Base-by-base conservation (phyloP, 768 basidiomycete genomes). In the Pleurotus giganteus region DNA sequence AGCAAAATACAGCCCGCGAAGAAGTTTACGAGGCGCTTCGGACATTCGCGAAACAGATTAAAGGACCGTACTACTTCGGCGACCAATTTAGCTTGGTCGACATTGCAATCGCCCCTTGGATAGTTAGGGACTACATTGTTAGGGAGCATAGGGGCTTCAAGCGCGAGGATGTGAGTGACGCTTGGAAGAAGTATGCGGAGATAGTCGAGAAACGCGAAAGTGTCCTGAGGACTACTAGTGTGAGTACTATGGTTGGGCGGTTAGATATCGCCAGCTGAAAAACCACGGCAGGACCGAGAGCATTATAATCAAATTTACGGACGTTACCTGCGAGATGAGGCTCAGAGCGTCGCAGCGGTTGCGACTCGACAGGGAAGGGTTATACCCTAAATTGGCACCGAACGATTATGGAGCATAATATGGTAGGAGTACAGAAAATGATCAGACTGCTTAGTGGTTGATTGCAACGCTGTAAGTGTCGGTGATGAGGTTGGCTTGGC, bases 1-100 rank as follows among this genome's bases (percentile, higher is more conserved):
- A 68, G 26, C 69, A 67, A 51, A 57, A 58, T 17, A 59, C 59
- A 31, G 61, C 62, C 15, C 62, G 63, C 11, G 63, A 71, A 46
- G 71, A 72, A 45, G 47, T 66, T 9, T 63, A 66, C 43, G 61
- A 59, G 11, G 66, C 67, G 11, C 60, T 72, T 21, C 60, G 63
- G 36, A 68, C 66, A 54, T 67, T 66, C 26, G 77, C 57, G n/a
- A 58, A 62, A 26, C 59, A 68, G 32, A 61, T 71, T 26, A 69
- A 69, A 50, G 83, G 79, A 4, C 82, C 82, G 11, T 86, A 77
- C 61, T 87, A 84, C 65, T 63, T 76, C 23, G 85, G 84, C 15
- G 72, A 79, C 21, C 67, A 80, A 37, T 80, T 83, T 59, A 71
- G 75, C 36, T 62, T 81, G 36, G 80, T 80, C 4, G 85, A 86